These are phyloP conservation scores for Tubosaeta sp. DNA, from an alignment of 768 basidiomycete genomes.

Conservation along the genomic window DNA sequence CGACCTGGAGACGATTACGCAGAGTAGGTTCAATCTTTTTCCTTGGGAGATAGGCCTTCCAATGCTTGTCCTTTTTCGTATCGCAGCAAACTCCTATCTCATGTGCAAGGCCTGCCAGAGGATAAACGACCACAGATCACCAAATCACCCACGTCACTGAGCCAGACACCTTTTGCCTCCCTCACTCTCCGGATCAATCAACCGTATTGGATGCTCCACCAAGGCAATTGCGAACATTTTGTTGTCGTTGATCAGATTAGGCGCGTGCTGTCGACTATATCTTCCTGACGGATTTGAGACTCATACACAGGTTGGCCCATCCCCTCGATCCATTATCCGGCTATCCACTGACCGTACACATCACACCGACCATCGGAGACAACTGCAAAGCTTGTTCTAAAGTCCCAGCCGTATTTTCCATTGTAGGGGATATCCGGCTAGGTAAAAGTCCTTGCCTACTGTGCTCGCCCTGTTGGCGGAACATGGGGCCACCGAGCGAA, in stretches of 20 bases:
- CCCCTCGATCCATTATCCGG: slow-evolving; percentile 49
- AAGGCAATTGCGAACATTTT: slow-evolving; percentile 81
- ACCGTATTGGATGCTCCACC: slow-evolving; percentile 81
- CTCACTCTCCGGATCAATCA: slow-evolving; percentile 61
- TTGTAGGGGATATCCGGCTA: slow-evolving; percentile 68
- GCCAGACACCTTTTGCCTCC: slow-evolving; percentile 47
- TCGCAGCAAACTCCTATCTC: slow-evolving; percentile 45
- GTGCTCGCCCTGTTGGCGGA: slow-evolving; percentile 70
- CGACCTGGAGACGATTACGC: slow-evolving; percentile 50
- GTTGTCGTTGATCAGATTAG: slow-evolving; percentile 70
- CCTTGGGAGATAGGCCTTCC: not conserved
- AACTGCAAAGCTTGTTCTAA: slow-evolving; percentile 67
- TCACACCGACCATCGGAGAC: slow-evolving; percentile 57
- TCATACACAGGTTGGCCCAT: slow-evolving; percentile 48
- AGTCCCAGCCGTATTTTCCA: slow-evolving; percentile 63
- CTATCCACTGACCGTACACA: slow-evolving; percentile 67
- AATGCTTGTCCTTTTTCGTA: not conserved
- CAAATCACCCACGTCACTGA: slow-evolving; percentile 41
- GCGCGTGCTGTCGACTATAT: slow-evolving; percentile 28
- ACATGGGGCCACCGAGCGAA: slow-evolving; percentile 54
- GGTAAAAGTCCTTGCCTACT: slow-evolving; percentile 76
- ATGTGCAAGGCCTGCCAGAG: slow-evolving; percentile 32
- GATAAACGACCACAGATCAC: slow-evolving; percentile 29
- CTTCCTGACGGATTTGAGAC: slow-evolving; percentile 4
- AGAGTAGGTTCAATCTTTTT: slow-evolving; percentile 34